Evolutionary conservation across 768 basidiomycete species (phyloP).

Genomic region (Suillus plorans): DNA sequence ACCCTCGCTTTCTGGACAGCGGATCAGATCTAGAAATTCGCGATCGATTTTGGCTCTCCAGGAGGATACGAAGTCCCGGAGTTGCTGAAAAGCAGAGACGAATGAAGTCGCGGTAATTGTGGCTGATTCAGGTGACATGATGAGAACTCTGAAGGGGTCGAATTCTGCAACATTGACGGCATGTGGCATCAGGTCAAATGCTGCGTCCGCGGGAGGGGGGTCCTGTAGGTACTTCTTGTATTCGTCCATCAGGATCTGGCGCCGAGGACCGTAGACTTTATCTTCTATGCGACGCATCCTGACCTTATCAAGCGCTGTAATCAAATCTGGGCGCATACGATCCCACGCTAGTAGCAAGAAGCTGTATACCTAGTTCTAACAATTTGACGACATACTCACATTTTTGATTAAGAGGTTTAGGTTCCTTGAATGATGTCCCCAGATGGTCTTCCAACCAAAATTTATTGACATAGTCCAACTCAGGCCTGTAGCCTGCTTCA

Average conservation of each 20-base stretch:
- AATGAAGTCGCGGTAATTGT: background rate
- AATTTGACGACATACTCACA: background rate
- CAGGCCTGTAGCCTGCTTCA: constrained; percentile 2
- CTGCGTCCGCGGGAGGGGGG: background rate
- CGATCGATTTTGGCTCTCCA: constrained; percentile 3
- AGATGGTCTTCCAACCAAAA: background rate
- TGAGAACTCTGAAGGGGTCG: background rate
- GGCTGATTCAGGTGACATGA: constrained; percentile 2
- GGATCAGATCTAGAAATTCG: background rate
- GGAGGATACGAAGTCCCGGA: constrained; percentile 1
- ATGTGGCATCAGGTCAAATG: constrained; percentile 5
- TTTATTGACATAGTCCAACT: background rate
- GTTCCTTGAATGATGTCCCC: background rate
- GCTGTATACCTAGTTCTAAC: background rate
- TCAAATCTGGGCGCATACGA: background rate
- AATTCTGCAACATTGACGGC: constrained; percentile 2
- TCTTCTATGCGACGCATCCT: background rate
- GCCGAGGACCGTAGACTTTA: background rate
- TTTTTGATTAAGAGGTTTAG: background rate
- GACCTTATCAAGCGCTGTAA: background rate
- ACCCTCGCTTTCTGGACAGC: background rate
- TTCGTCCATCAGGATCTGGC: background rate
- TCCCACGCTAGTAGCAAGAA: background rate
- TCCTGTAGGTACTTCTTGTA: constrained; percentile 1
- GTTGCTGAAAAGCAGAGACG: constrained; percentile 4